These are phyloP conservation scores for Termitomyces sp. DNA, from an alignment of 768 basidiomycete species.

Conservation along the genomic window DNA sequence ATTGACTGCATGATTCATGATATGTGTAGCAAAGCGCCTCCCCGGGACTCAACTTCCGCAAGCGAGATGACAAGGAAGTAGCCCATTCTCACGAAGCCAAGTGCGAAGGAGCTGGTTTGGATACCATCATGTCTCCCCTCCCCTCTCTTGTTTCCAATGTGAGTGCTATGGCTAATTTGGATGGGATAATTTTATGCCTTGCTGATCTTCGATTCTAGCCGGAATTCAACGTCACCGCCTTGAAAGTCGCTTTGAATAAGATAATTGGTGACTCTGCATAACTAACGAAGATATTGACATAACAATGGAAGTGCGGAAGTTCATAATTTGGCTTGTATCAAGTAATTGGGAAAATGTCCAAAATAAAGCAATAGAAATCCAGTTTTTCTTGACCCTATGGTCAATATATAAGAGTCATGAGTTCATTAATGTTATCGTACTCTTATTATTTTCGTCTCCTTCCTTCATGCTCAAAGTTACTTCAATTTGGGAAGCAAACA, in stretches of 20 bases:
- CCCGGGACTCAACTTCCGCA: conserved; percentile 7
- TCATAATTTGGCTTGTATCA: background rate
- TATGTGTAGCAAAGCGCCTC: background rate
- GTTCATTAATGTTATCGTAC: background rate
- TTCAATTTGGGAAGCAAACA: too few species aligned
- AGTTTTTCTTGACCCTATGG: background rate
- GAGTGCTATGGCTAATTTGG: background rate
- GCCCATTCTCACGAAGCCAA: background rate
- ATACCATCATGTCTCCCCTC: conserved; percentile 5
- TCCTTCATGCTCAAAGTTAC: too few species aligned
- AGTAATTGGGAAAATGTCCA: too few species aligned
- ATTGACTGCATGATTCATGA: background rate
- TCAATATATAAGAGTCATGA: background rate
- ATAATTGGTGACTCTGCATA: background rate
- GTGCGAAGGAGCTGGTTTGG: conserved; percentile 8
- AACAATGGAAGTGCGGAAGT: background rate
- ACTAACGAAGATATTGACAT: background rate
- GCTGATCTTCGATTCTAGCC: background rate
- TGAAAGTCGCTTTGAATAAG: background rate
- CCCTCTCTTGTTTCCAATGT: conserved; percentile 1
- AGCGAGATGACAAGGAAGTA: background rate
- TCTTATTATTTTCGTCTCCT: too few species aligned
- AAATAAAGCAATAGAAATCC: too few species aligned
- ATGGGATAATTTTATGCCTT: background rate
- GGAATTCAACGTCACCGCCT: background rate